Percentiles rank a stretch among this genome's conserved stretches.
phyloP scores from a whole-genome alignment of 1,284 basidiomycete species.

The Ustilago sp. region DNA sequence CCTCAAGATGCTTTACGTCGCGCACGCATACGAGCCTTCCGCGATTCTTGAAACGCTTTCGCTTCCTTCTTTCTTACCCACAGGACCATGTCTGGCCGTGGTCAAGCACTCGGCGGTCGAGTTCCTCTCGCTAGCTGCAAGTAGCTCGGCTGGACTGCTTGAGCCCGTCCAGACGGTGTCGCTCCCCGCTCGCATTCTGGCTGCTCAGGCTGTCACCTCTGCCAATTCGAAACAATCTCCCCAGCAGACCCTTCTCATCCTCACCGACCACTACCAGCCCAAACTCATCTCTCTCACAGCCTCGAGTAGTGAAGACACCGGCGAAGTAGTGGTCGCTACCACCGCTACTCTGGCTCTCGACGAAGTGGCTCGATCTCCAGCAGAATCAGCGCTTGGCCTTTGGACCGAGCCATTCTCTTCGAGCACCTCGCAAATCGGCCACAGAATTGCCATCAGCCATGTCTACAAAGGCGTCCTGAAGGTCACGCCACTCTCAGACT shows the following conservation, averaged over 20 bases:
- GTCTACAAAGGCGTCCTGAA: slow-evolving; percentile 54
- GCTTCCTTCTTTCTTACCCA: slow-evolving; percentile 39
- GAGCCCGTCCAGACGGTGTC: slow-evolving; percentile 33
- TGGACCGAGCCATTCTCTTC: slow-evolving; percentile 32
- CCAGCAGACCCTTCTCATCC: slow-evolving; percentile 38
- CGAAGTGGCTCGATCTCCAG: slow-evolving; percentile 52
- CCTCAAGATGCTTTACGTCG: slow-evolving; percentile 46
- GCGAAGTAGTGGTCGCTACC: slow-evolving; percentile 23
- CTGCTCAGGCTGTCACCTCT: slow-evolving; percentile 27
- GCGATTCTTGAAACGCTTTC: slow-evolving; percentile 37
- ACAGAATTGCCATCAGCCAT: slow-evolving; percentile 44
- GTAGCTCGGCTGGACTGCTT: slow-evolving; percentile 19
- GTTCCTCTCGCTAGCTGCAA: slow-evolving; percentile 36
- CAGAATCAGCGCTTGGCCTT: slow-evolving; percentile 50
- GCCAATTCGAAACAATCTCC: slow-evolving; percentile 5
- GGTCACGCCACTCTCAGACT: slow-evolving; percentile 36
- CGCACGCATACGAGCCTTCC: slow-evolving; percentile 49
- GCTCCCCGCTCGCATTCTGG: slow-evolving; percentile 44
- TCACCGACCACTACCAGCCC: slow-evolving; percentile 61
- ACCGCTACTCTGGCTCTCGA: slow-evolving; percentile 47
- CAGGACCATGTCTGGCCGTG: slow-evolving; percentile 44
- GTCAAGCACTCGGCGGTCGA: slow-evolving; percentile 48
- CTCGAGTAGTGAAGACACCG: slow-evolving; percentile 8
- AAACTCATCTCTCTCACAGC: slow-evolving; percentile 39
- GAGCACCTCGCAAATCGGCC: background rate